A percentile compares a stretch with the other conserved stretches of the same genome.
Conservation (phyloP, 2,329 filamentous ascomycete species). For the Fusarium miscanthi region DNA sequence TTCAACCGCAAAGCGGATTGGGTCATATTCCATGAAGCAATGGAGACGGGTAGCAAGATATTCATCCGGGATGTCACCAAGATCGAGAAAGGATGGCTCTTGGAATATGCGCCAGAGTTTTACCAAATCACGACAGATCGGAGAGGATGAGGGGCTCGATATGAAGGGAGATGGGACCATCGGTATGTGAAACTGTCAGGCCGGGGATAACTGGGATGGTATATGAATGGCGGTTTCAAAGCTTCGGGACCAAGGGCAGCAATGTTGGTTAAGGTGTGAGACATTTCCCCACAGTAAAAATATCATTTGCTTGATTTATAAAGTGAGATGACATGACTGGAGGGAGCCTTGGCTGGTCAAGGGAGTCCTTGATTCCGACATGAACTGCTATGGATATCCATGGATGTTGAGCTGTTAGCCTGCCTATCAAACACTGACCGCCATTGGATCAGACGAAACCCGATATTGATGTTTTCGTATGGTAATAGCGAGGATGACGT, state of each 20-base stretch:
- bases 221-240: conserved; percentile 38
- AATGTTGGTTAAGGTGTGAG: conserved; percentile 22
- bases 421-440: conserved; percentile 21
- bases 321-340: conserved; percentile 31
- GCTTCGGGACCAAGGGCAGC: conserved; percentile 22
- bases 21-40: conserved; percentile 94
- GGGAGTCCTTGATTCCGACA: conserved; percentile 8
- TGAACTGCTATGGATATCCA: conserved; percentile 6
- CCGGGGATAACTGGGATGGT: conserved; percentile 16
- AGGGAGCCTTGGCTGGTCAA: not conserved
- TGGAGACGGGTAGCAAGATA: conserved; percentile 88
- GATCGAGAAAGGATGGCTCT: conserved; percentile 91
- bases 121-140: conserved; percentile 68
- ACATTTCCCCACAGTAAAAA: conserved; percentile 25
- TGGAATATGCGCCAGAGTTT: conserved; percentile 88
- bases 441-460: conserved; percentile 10
- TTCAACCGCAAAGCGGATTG: conserved; percentile 97
- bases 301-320: conserved; percentile 23
- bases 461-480: not conserved
- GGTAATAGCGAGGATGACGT: not conserved
- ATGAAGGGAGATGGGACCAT: conserved; percentile 14
- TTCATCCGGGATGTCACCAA: conserved; percentile 94
- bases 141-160: conserved; percentile 30
- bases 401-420: not conserved
- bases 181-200: conserved; percentile 38